A percentile compares a stretch with the other conserved stretches of the same genome.
phyloP scores from a whole-genome alignment of 1,284 basidiomycete genomes.

The Porogramme epimiltina region DNA sequence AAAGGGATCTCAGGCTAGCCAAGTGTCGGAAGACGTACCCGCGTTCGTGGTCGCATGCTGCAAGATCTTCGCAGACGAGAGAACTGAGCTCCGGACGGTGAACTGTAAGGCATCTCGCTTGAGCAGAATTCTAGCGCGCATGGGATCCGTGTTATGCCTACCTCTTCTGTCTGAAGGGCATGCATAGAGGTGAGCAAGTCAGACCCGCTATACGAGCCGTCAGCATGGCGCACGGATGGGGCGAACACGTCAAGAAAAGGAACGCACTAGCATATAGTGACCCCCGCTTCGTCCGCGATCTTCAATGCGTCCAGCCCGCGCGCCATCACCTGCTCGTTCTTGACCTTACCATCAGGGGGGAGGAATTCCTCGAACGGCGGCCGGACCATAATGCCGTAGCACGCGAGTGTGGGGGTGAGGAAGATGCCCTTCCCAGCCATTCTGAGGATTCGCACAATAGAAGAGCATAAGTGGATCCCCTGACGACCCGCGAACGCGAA shows the following conservation, averaged over 20 bases:
- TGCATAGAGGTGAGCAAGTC: slow-evolving; percentile 43
- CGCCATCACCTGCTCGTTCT: slow-evolving; percentile 46
- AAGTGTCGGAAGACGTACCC: slow-evolving; percentile 30
- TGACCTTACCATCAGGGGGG: slow-evolving; percentile 38
- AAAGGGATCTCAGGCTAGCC: slow-evolving; percentile 39
- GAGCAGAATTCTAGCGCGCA: not conserved
- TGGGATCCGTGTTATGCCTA: not conserved
- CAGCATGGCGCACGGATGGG: not conserved
- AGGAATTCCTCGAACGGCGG: slow-evolving; percentile 46
- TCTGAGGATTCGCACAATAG: no score
- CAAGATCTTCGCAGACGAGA: slow-evolving; percentile 39
- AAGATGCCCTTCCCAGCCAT: slow-evolving; percentile 42
- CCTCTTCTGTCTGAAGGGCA: slow-evolving; percentile 43
- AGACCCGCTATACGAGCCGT: slow-evolving; percentile 33
- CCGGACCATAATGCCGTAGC: slow-evolving; percentile 46
- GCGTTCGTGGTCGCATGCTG: slow-evolving; percentile 48
- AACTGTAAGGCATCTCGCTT: slow-evolving; percentile 28
- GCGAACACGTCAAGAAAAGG: not conserved
- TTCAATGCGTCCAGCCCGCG: slow-evolving; percentile 39
- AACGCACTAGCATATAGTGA: slow-evolving; percentile 39
- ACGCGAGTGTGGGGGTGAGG: slow-evolving; percentile 47
- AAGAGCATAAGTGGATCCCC: not conserved
- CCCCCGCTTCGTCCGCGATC: slow-evolving; percentile 39
- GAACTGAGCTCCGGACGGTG: slow-evolving; percentile 39
- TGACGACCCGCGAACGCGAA: not conserved